A percentile compares a stretch with the other conserved stretches of the same genome.
Evolutionary conservation across 371 early-diverging fungal genomes (phyloP).

Genomic region (Zychaea mexicana): DNA sequence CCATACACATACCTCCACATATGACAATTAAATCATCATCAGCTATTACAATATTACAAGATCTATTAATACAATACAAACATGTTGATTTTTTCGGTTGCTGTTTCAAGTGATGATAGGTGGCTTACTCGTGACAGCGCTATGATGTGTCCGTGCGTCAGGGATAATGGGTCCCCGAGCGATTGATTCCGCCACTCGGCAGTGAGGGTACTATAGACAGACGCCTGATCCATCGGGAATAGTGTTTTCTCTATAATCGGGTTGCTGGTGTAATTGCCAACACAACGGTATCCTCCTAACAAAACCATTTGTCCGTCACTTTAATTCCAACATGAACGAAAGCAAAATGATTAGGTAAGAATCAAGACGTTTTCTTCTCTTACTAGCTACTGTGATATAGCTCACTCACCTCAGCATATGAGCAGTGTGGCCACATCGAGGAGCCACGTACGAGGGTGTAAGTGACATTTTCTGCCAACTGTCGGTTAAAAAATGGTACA

Average conservation of each 20-base stretch:
- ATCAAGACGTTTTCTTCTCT: too few relatives aligned
- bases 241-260: slow-evolving; percentile 12
- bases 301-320: slow-evolving; percentile 33
- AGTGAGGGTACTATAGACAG: slow-evolving; percentile 17
- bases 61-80: not conserved
- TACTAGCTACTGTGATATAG: too few relatives aligned
- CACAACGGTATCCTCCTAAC: slow-evolving; percentile 33
- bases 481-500: slow-evolving; percentile 18
- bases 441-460: not conserved
- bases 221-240: slow-evolving; percentile 18
- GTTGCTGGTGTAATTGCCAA: slow-evolving; percentile 17
- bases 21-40: slow-evolving; percentile 22
- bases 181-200: slow-evolving; percentile 24
- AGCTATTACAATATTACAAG: slow-evolving; percentile 11
- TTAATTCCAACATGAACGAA: too few relatives aligned
- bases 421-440: slow-evolving; percentile 38
- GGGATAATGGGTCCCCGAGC: slow-evolving; percentile 22
- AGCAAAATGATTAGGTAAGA: too few relatives aligned
- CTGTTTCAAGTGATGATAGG: not conserved
- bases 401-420: slow-evolving; percentile 35
- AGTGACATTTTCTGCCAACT: slow-evolving; percentile 14
- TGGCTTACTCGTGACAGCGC: slow-evolving; percentile 32
- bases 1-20: slow-evolving; percentile 24
- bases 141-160: slow-evolving; percentile 29
- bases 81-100: not conserved